Conservation (phyloP, 768 basidiomycete species). For the Mycena indigotica region DNA sequence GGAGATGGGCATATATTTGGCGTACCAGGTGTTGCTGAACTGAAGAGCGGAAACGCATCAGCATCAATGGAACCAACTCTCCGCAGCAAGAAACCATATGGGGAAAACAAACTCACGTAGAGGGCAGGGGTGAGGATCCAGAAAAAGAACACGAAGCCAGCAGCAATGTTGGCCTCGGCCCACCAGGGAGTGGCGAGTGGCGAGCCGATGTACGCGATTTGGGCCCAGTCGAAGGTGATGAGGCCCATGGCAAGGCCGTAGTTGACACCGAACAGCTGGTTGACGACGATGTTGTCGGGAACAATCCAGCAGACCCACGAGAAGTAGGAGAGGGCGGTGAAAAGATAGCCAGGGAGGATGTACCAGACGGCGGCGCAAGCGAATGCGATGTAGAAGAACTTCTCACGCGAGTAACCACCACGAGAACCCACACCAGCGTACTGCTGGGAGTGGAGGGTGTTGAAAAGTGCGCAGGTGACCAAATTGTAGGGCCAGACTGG, state of each 20-base stretch:
- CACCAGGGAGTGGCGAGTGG: constrained; percentile 66
- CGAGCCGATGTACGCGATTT: constrained; percentile 48
- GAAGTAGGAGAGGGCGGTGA: constrained; percentile 63
- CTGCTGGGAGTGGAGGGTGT: constrained; percentile 75
- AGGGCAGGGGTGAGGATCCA: constrained; percentile 60
- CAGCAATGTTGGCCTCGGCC: constrained; percentile 51
- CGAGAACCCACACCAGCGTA: constrained; percentile 70
- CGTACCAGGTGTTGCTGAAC: constrained; percentile 66
- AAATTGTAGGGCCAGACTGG: constrained; percentile 80
- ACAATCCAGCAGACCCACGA: constrained; percentile 57
- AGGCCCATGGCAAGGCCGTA: constrained; percentile 27
- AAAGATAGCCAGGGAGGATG: constrained; percentile 75
- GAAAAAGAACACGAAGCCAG: constrained; percentile 14
- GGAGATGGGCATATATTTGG: constrained; percentile 64
- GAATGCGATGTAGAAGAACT: constrained; percentile 65
- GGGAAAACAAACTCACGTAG: constrained; percentile 41
- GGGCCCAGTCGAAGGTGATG: constrained; percentile 60
- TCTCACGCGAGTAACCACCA: constrained; percentile 71
- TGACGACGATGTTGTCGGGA: constrained; percentile 43
- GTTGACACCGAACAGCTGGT: constrained; percentile 65
- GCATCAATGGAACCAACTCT: constrained; percentile 1
- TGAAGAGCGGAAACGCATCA: constrained; percentile 23
- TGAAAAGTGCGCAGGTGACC: constrained; percentile 75
- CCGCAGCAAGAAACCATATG: background rate
- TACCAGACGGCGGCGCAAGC: constrained; percentile 53